Evolutionary conservation across 2,329 filamentous ascomycete species (phyloP), one percentile per base, ranked within the genome.

Genomic region (Colletotrichum orchidophilum): DNA sequence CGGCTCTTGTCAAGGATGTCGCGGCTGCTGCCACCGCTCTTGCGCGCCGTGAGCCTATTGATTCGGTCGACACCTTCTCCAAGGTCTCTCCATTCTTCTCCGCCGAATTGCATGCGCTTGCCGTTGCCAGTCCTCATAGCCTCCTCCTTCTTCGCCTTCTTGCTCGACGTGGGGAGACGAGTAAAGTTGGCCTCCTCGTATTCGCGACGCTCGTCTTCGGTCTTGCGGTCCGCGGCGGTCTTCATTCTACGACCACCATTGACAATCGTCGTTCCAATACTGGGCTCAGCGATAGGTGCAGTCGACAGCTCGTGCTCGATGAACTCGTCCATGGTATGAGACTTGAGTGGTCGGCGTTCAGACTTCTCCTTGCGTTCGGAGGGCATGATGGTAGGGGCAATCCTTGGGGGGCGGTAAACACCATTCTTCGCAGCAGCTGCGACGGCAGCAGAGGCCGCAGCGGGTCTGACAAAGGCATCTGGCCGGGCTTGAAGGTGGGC

Each of bases 131-230:
- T 84, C 33, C 84, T 84, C 79, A 88, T 87, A 53, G 81, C 82
- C 80, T 88, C 90, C 84, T 93, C 92, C 58, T 90, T 88, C 70
- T 86, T 84, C 5, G 97, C 95, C 84, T 97, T 97, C 87, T 97
- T 98, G 83, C 91, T 93, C 81, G 93, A 90, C 77, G 91, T 92
- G 13, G 96, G 95, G 76, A 99, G 85, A 75, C 96, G 93, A 18
- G 94, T 90, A 78, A 98, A 96, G 83, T 99, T 97, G 75, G 87
- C 88, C 83, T 99, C 96, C 85, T 99, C 96, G 83, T 98, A 99
- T 58, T 93, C 90, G 70, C 88, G 88, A 66, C 93, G 87, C 83
- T 97, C 95, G 1, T 88, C 88, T 80, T 98, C 95, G 50, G 90
- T 90, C 73, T 90, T 90, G 66, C 93, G 89, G 79, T 98, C 93